Conservation (phyloP, 306 rosid species). For the Hippophae rhamnoides region DNA sequence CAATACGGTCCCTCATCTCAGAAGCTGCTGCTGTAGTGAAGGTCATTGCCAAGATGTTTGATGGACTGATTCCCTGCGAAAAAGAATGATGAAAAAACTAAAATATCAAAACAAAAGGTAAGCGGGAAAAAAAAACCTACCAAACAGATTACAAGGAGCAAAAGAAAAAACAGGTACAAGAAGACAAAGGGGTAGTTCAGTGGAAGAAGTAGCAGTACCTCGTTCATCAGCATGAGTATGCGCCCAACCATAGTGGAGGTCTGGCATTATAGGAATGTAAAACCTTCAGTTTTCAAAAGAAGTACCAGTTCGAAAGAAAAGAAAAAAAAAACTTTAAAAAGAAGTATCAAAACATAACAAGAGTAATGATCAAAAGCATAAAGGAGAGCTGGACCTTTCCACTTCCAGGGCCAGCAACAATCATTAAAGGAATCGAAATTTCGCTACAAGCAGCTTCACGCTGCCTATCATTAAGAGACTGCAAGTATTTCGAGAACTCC, state of each 20-base stretch:
- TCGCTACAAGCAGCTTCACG: constrained; percentile 80
- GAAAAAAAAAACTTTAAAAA: neutral
- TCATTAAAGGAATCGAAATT: constrained; percentile 70
- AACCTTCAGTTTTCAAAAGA: constrained; percentile 13
- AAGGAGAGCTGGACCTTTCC: constrained; percentile 54
- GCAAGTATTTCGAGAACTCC: constrained; percentile 56
- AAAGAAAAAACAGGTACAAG: constrained; percentile 6
- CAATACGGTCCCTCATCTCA: constrained; percentile 95
- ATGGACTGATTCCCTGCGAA: constrained; percentile 59
- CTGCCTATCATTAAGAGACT: constrained; percentile 67
- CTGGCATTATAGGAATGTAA: constrained; percentile 34
- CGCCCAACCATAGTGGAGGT: constrained; percentile 98
- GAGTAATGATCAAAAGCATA: constrained; percentile 3
- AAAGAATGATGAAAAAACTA: constrained; percentile 10
- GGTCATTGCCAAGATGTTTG: constrained; percentile 86
- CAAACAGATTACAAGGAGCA: neutral
- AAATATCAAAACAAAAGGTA: neutral
- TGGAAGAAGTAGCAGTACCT: constrained; percentile 37
- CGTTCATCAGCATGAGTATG: constrained; percentile 71
- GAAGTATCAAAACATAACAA: constrained; percentile 1
- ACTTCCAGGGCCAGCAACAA: constrained; percentile 96
- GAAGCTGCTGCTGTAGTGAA: constrained; percentile 93
- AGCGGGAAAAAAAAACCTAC: neutral
- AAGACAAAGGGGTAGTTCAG: constrained; percentile 6
- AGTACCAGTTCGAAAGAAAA: neutral